Evolutionary conservation across 1,284 basidiomycete genomes (phyloP).

Genomic region (Caloboletus inedulis): DNA sequence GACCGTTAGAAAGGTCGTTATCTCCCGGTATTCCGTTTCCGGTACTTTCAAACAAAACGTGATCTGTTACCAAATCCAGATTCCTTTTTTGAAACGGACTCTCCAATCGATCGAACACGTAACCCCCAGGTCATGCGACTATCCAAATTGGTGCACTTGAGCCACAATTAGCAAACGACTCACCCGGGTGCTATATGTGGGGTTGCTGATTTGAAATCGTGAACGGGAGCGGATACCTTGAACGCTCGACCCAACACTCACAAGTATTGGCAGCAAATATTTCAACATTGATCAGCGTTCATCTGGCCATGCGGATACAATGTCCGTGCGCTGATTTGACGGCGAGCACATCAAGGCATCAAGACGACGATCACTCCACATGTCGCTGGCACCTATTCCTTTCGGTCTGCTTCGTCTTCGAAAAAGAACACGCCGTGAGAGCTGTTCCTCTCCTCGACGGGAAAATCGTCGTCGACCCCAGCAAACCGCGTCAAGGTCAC

Average conservation of each 20-base stretch:
- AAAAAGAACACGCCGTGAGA: slow-evolving; percentile 1
- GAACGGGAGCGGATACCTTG: too few species aligned
- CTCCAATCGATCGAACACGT: neutral
- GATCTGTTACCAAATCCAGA: neutral
- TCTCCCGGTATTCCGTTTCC: too few species aligned
- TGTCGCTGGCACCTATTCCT: neutral
- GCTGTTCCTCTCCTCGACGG: neutral
- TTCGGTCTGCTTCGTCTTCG: neutral
- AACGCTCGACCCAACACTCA: too few species aligned
- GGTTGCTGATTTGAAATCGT: neutral
- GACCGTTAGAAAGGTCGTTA: too few species aligned
- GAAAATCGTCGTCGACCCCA: neutral
- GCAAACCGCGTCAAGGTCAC: neutral
- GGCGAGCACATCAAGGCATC: too few species aligned
- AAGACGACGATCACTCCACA: neutral
- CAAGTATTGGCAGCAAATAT: too few species aligned
- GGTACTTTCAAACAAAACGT: too few species aligned
- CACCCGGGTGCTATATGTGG: too few species aligned
- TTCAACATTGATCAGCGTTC: too few species aligned
- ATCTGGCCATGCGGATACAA: too few species aligned
- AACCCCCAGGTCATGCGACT: neutral
- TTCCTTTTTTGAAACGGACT: neutral
- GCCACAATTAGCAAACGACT: neutral
- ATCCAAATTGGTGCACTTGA: neutral
- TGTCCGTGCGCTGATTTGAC: too few species aligned